A percentile compares a stretch with the other conserved stretches of the same genome.
These are phyloP conservation scores for Alternaria alternata DNA, from an alignment of 2,329 filamentous ascomycete genomes.

Conservation along the genomic window DNA sequence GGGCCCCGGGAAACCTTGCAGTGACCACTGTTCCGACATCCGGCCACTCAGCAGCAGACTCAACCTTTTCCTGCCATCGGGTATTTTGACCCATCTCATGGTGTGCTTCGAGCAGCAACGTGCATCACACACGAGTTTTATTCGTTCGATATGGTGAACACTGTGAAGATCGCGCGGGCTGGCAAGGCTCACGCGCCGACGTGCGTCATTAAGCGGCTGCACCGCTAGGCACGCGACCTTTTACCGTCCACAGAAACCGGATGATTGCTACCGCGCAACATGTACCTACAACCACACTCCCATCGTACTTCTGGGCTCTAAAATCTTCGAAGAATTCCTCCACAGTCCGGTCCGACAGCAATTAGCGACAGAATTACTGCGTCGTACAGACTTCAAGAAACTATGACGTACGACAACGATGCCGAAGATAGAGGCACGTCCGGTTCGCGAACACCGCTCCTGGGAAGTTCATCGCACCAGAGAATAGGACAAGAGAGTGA, in stretches of 20 bases:
- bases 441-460: conserved; percentile 33
- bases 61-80: not conserved
- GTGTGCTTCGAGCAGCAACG: not conserved
- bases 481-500: conserved; percentile 5
- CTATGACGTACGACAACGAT: conserved; percentile 33
- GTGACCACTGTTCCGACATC: conserved; percentile 5
- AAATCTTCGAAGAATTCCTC: not conserved
- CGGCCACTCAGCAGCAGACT: conserved; percentile 2
- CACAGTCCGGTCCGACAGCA: conserved; percentile 8
- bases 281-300: not conserved
- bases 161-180: conserved; percentile 1
- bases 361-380: conserved; percentile 5
- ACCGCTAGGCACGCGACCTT: conserved; percentile 13
- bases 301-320: not conserved
- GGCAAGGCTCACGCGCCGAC: conserved; percentile 1
- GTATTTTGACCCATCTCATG: not conserved
- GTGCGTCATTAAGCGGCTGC: conserved; percentile 10
- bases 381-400: not conserved
- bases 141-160: not conserved
- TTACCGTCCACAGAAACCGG: conserved; percentile 5
- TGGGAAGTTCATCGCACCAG: conserved; percentile 25
- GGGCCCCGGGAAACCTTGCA: not conserved
- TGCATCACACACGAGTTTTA: not conserved
- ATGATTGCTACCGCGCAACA: not conserved
- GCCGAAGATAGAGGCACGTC: conserved; percentile 26